phyloP scores from a whole-genome alignment of 345 rosid species.

The Brassica napus region DNA sequence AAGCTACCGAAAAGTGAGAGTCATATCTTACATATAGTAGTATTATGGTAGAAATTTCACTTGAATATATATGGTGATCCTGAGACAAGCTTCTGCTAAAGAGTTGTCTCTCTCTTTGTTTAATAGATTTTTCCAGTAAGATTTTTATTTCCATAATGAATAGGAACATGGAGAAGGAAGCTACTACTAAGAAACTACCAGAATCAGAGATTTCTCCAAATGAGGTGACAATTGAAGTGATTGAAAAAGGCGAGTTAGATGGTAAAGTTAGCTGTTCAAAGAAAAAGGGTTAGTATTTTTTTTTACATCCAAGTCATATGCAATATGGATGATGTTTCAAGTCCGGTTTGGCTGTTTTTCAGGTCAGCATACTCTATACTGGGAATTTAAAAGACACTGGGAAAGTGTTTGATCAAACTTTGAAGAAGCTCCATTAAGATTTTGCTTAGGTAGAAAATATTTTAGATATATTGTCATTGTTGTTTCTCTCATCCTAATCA shows the following conservation, averaged over 20 bases:
- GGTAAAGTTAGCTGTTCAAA: slow-evolving; percentile 48
- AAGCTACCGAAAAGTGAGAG: slow-evolving; percentile 21
- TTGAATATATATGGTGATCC: neutral
- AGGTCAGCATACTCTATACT: slow-evolving; percentile 52
- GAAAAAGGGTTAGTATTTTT: slow-evolving; percentile 49
- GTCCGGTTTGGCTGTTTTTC: slow-evolving; percentile 17
- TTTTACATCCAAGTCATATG: neutral
- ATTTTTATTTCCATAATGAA: slow-evolving; percentile 7
- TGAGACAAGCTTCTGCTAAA: neutral
- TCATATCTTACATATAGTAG: neutral
- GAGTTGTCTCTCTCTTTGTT: no score
- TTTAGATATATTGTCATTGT: neutral
- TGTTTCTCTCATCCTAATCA: slow-evolving; percentile 7
- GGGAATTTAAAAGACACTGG: slow-evolving; percentile 57
- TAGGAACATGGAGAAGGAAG: slow-evolving; percentile 28
- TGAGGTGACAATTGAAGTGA: slow-evolving; percentile 48
- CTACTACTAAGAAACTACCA: slow-evolving; percentile 24
- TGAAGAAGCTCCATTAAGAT: slow-evolving; percentile 44
- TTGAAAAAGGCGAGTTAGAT: slow-evolving; percentile 43
- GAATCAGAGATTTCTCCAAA: slow-evolving; percentile 31
- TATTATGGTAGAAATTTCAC: neutral
- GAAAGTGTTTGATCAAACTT: slow-evolving; percentile 49
- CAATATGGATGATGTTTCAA: neutral
- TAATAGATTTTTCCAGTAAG: no score
- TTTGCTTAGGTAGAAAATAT: slow-evolving; percentile 49